Evolutionary conservation across 345 rosid species (phyloP).

Genomic region (Mercurialis annua): DNA sequence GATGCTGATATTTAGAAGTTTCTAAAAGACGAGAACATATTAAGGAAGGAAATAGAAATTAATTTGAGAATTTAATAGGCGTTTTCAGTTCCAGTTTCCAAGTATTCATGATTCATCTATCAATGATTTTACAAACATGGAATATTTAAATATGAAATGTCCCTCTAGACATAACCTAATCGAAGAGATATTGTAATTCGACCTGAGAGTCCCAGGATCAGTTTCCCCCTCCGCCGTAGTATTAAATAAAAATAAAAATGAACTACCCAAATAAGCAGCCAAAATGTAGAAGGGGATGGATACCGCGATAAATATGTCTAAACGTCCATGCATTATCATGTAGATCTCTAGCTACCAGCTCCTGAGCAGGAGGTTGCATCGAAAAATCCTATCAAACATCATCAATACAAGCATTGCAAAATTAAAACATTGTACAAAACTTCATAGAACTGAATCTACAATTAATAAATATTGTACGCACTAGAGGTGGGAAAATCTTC

Average conservation of each 20-base stretch:
- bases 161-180: too few relatives aligned
- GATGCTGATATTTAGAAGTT: neutral
- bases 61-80: neutral
- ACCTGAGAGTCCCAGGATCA: too few relatives aligned
- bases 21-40: too few relatives aligned
- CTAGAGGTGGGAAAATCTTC: conserved; percentile 91
- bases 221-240: too few relatives aligned
- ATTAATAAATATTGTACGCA: conserved; percentile 27
- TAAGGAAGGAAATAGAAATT: neutral
- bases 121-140: too few relatives aligned
- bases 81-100: neutral
- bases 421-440: neutral
- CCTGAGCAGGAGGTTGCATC: conserved; percentile 68
- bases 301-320: conserved; percentile 64
- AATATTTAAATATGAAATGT: too few relatives aligned
- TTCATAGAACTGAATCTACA: neutral
- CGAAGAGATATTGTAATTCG: too few relatives aligned
- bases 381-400: conserved; percentile 41
- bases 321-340: conserved; percentile 57
- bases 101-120: too few relatives aligned
- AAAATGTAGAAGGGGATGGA: neutral
- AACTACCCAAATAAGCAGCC: neutral
- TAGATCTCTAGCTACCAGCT: conserved; percentile 49
- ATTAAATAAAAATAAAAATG: neutral
- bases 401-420: conserved; percentile 15